Percentiles rank a stretch among this genome's conserved stretches.
Evolutionary conservation across 805 yeast genomes (phyloP).

Genomic region (Blastobotrys terrestris): DNA sequence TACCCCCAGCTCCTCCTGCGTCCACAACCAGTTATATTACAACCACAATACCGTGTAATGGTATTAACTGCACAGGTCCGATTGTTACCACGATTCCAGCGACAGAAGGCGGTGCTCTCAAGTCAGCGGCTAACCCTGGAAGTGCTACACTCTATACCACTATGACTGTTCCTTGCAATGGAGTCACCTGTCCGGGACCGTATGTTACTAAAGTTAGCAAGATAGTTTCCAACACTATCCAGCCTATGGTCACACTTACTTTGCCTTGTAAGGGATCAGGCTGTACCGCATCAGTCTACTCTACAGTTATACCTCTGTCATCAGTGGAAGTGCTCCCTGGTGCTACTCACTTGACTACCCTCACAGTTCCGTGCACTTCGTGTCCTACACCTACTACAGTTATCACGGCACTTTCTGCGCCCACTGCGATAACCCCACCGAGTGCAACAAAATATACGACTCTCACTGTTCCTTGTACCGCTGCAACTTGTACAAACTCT

Average conservation of each 20-base stretch:
- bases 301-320: neutral
- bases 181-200: neutral
- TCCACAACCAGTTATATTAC: neutral
- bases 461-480: slow-evolving; percentile 17
- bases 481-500: slow-evolving; percentile 12
- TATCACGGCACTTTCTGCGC: neutral
- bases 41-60: slow-evolving; percentile 5
- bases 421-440: slow-evolving; percentile 3
- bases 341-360: slow-evolving; percentile 4
- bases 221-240: neutral
- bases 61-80: slow-evolving; percentile 1
- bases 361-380: slow-evolving; percentile 12
- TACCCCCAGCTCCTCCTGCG: neutral
- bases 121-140: neutral
- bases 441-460: slow-evolving; percentile 14
- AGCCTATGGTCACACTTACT: neutral
- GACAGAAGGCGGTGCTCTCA: neutral
- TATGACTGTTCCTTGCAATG: slow-evolving; percentile 3
- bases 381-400: slow-evolving; percentile 7
- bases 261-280: neutral
- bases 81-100: slow-evolving; percentile 1
- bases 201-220: neutral
- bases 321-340: neutral
- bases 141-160: slow-evolving; percentile 8
- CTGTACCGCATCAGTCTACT: neutral